phyloP scores from a whole-genome alignment of 768 basidiomycete genomes.

The Rhizopogon rudus region DNA sequence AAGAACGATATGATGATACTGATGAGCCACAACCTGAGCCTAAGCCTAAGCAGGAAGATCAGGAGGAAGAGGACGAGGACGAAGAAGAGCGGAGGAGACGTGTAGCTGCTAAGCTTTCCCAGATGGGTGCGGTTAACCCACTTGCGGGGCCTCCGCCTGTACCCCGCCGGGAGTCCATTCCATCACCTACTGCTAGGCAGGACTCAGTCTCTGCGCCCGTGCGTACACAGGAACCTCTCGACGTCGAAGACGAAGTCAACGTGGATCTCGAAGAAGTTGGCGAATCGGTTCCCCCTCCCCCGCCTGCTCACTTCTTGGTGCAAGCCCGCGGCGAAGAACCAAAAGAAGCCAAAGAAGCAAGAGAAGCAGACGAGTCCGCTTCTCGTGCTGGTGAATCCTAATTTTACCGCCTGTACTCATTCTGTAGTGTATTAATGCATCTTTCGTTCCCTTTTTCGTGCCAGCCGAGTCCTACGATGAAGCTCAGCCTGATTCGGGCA shows the following conservation, averaged over 20 bases:
- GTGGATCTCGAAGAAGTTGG: conserved; percentile 20
- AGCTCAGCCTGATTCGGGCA: not conserved
- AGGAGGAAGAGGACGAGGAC: conserved; percentile 35
- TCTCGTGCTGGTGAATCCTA: conserved; percentile 39
- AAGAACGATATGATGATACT: conserved; percentile 8
- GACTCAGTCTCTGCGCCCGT: conserved; percentile 9
- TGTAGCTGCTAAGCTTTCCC: conserved; percentile 54
- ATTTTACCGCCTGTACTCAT: conserved; percentile 17
- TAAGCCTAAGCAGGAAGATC: conserved; percentile 1
- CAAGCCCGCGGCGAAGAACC: conserved; percentile 12
- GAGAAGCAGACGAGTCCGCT: conserved; percentile 9
- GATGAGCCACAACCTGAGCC: not conserved
- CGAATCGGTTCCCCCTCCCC: conserved; percentile 15
- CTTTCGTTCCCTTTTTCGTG: not conserved
- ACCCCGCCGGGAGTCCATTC: conserved; percentile 9
- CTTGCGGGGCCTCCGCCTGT: conserved; percentile 34
- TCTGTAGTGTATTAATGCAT: conserved; percentile 25
- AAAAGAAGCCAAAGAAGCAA: conserved; percentile 11
- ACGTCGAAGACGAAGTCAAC: conserved; percentile 19
- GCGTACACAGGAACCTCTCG: conserved; percentile 4
- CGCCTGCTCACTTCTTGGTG: not conserved
- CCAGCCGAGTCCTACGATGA: conserved; percentile 2
- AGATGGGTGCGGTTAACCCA: conserved; percentile 60
- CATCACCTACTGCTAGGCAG: not conserved
- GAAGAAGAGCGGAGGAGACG: conserved; percentile 51